Percentiles rank a stretch among this genome's conserved stretches.
These are phyloP conservation scores for Suhomyces bribrorum DNA, from an alignment of 1,139 yeast genomes.

Conservation along the genomic window DNA sequence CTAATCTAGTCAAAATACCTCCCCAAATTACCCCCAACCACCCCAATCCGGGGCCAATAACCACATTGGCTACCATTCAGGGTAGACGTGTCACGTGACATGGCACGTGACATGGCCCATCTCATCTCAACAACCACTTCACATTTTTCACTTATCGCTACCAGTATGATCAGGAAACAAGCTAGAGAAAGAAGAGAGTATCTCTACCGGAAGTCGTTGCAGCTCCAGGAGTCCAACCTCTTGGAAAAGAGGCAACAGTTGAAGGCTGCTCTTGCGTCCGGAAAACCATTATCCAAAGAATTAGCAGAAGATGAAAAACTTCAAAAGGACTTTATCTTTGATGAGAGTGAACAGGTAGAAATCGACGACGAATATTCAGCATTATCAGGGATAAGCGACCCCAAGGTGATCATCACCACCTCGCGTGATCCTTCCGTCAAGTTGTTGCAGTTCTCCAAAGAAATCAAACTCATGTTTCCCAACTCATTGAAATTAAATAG, in stretches of 20 bases:
- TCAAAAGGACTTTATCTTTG: conserved; percentile 81
- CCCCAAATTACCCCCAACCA: no score
- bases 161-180: conserved; percentile 72
- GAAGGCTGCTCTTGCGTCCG: conserved; percentile 86
- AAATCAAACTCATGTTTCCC: conserved; percentile 84
- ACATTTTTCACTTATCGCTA: no score
- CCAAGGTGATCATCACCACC: conserved; percentile 91
- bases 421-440: conserved; percentile 88
- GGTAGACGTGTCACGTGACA: no score
- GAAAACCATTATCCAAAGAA: conserved; percentile 87
- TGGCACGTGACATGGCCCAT: no score
- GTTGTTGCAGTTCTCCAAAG: conserved; percentile 88
- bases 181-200: conserved; percentile 96
- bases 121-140: conserved; percentile 13
- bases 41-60: no score
- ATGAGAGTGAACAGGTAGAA: conserved; percentile 66
- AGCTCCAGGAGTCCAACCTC: conserved; percentile 83
- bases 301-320: conserved; percentile 82
- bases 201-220: conserved; percentile 82
- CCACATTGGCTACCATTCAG: no score
- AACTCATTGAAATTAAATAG: conserved; percentile 86
- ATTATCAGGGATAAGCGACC: conserved; percentile 84
- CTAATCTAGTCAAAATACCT: no score
- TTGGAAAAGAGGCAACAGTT: conserved; percentile 85
- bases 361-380: conserved; percentile 91